Percentiles rank a stretch among this genome's conserved stretches.
phyloP scores from a whole-genome alignment of 345 rosid genomes.

The Eucalyptus tenuipes region DNA sequence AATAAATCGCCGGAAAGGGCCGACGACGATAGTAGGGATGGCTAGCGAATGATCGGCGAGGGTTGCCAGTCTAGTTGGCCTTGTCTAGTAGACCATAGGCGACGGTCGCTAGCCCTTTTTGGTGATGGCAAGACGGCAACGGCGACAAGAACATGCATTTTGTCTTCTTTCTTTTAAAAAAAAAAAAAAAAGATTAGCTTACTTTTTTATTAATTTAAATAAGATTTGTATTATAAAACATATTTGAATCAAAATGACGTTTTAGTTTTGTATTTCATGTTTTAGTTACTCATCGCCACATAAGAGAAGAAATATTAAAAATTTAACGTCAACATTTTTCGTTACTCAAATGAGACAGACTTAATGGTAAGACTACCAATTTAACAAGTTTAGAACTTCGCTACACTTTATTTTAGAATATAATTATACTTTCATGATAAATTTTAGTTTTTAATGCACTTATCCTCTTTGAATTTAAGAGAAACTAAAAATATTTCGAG shows the following conservation, averaged over 20 bases:
- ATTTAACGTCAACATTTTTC: neutral
- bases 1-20: neutral
- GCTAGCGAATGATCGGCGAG: neutral
- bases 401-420: too few species aligned
- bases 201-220: too few species aligned
- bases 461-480: neutral
- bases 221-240: neutral
- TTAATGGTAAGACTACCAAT: too few species aligned
- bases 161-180: too few species aligned
- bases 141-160: too few species aligned
- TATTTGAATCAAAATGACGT: neutral
- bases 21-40: neutral
- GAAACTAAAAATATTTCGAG: neutral
- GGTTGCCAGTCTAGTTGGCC: neutral
- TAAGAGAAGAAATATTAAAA: neutral
- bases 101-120: rapidly evolving
- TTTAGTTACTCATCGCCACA: neutral
- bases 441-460: too few species aligned
- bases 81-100: neutral
- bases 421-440: too few species aligned
- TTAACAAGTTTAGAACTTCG: too few species aligned
- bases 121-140: rapidly evolving
- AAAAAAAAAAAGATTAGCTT: neutral
- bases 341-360: too few species aligned
- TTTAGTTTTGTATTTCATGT: too few species aligned